A percentile compares a stretch with the other conserved stretches of the same genome.
phyloP scores from a whole-genome alignment of 306 rosid genomes.

The Albizia julibrissin region DNA sequence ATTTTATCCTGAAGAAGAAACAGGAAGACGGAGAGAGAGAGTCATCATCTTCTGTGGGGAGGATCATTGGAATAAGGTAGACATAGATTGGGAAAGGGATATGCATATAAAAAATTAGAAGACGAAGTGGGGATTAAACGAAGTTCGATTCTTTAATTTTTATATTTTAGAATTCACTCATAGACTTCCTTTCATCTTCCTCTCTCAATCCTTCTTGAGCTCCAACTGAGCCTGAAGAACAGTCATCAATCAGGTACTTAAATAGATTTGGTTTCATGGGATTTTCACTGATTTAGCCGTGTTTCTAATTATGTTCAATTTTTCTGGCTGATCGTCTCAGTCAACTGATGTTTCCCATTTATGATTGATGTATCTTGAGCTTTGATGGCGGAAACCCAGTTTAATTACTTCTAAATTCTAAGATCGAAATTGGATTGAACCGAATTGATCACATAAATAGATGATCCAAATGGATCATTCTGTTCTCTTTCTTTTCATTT shows the following conservation, averaged over 20 bases:
- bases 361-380: constrained; percentile 25
- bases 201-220: constrained; percentile 38
- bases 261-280: constrained; percentile 1
- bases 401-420: constrained; percentile 20
- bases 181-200: constrained; percentile 16
- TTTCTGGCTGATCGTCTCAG: constrained; percentile 8
- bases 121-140: constrained; percentile 34
- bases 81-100: constrained; percentile 30
- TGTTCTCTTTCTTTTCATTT: neutral
- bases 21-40: constrained; percentile 1
- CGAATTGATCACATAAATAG: constrained; percentile 13
- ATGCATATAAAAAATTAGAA: constrained; percentile 9
- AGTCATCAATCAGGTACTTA: constrained; percentile 31
- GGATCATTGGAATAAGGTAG: constrained; percentile 24
- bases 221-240: neutral
- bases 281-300: constrained; percentile 19
- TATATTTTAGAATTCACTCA: neutral
- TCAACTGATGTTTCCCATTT: constrained; percentile 21
- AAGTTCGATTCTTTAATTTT: constrained; percentile 34
- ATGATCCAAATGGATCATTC: constrained; percentile 10
- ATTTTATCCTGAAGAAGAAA: constrained; percentile 4
- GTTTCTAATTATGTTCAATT: neutral
- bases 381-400: constrained; percentile 29
- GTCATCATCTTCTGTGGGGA: constrained; percentile 33
- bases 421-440: constrained; percentile 24